These are phyloP conservation scores for Nepenthes mirabilis DNA, from an alignment of 148 eudicot genomes.

Conservation along the genomic window DNA sequence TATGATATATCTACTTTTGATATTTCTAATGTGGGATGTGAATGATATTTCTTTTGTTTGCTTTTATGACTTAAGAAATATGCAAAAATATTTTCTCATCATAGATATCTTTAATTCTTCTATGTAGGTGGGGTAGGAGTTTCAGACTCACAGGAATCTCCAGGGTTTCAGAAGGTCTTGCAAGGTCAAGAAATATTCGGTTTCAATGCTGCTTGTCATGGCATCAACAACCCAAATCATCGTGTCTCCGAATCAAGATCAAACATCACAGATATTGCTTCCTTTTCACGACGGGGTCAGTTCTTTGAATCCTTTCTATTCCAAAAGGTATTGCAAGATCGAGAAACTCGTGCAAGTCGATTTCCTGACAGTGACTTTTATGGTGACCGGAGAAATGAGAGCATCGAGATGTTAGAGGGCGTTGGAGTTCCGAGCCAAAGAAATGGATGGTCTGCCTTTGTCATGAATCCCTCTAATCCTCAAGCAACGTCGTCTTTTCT, in stretches of 20 bases:
- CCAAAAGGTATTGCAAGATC: conserved; percentile 96
- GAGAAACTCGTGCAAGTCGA: conserved; percentile 43
- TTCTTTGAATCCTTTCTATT: conserved; percentile 8
- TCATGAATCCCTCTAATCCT: not conserved
- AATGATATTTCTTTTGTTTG: not conserved
- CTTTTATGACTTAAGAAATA: not conserved
- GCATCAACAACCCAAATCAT: conserved; percentile 31
- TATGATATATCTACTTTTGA: not conserved
- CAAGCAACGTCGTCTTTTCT: not conserved
- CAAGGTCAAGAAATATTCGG: conserved; percentile 97
- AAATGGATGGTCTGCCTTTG: conserved; percentile 18
- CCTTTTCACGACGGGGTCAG: conserved; percentile 18
- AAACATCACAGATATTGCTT: not conserved
- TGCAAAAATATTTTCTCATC: too few relatives aligned
- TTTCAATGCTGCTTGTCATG: conserved; percentile 28
- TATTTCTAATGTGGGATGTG: not conserved
- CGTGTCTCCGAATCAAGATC: conserved; percentile 20
- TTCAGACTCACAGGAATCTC: conserved; percentile 66
- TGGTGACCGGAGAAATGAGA: not conserved
- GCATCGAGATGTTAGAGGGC: conserved; percentile 20
- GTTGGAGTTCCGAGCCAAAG: conserved; percentile 27
- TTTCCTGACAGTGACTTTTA: not conserved
- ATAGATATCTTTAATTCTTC: not conserved
- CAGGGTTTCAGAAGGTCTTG: conserved; percentile 93
- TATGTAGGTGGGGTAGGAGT: conserved; percentile 52